Evolutionary conservation across 2,329 filamentous ascomycete genomes (phyloP).

Genomic region (Pseudogymnoascus verrucosus): DNA sequence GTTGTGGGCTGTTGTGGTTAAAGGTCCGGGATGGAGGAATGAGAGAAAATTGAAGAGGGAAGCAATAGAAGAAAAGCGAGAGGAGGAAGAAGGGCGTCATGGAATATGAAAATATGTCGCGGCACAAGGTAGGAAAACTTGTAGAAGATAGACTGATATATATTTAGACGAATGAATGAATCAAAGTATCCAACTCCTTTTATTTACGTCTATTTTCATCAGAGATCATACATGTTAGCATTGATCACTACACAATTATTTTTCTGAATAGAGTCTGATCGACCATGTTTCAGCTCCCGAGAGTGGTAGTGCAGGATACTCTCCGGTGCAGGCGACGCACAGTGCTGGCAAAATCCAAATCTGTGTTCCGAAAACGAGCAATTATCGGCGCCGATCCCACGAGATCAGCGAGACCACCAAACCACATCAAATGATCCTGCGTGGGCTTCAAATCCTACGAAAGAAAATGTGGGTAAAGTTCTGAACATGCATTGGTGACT

Average conservation of each 20-base stretch:
- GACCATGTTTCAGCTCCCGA: neutral
- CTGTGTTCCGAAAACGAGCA: neutral
- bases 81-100: neutral
- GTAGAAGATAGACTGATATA: neutral
- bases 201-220: neutral
- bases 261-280: neutral
- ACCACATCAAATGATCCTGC: neutral
- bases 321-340: neutral
- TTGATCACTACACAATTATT: neutral
- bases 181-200: neutral
- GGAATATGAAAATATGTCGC: neutral
- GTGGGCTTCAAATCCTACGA: neutral
- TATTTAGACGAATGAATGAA: neutral
- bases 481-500: neutral
- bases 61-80: constrained; percentile 17
- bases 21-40: constrained; percentile 40
- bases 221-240: neutral
- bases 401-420: neutral
- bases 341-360: neutral
- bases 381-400: neutral
- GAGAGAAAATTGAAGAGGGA: constrained; percentile 23
- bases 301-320: neutral
- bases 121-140: neutral
- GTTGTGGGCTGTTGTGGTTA: constrained; percentile 37
- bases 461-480: neutral